phyloP scores from a whole-genome alignment of 139 green algal genomes.

The Deuterostichococcus epilithicus region DNA sequence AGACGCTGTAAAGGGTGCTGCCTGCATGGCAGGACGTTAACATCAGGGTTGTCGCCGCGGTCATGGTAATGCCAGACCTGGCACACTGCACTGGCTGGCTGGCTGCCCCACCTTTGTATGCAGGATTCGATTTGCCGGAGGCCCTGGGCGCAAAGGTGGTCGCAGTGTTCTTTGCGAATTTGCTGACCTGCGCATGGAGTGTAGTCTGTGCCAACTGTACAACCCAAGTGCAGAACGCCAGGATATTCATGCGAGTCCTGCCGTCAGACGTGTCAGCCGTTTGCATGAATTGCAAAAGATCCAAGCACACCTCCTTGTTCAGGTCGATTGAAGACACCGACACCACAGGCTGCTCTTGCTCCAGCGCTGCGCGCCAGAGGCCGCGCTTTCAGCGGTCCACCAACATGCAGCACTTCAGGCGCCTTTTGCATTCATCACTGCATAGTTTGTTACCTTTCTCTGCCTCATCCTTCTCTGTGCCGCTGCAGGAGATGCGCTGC shows the following conservation, averaged over 20 bases:
- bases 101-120: slow-evolving; percentile 48
- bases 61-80: neutral
- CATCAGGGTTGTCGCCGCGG: neutral
- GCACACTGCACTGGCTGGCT: neutral
- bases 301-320: slow-evolving; percentile 36
- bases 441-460: neutral
- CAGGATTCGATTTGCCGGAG: slow-evolving; percentile 82
- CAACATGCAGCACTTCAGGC: too few relatives aligned
- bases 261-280: too few relatives aligned
- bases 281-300: neutral
- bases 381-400: too few relatives aligned
- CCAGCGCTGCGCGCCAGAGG: neutral
- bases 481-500: neutral
- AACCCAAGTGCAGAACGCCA: too few relatives aligned
- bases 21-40: slow-evolving; percentile 26
- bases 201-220: neutral
- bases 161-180: slow-evolving; percentile 63
- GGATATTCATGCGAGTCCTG: too few relatives aligned
- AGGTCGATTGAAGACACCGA: slow-evolving; percentile 12
- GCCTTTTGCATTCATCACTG: neutral
- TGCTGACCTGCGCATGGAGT: slow-evolving; percentile 33
- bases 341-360: neutral
- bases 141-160: slow-evolving; percentile 83
- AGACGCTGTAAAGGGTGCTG: slow-evolving; percentile 63
- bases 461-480: neutral